Percentiles rank a stretch among this genome's conserved stretches.
phyloP scores from a whole-genome alignment of 2,329 filamentous ascomycete genomes.

The Microdochium nivale region DNA sequence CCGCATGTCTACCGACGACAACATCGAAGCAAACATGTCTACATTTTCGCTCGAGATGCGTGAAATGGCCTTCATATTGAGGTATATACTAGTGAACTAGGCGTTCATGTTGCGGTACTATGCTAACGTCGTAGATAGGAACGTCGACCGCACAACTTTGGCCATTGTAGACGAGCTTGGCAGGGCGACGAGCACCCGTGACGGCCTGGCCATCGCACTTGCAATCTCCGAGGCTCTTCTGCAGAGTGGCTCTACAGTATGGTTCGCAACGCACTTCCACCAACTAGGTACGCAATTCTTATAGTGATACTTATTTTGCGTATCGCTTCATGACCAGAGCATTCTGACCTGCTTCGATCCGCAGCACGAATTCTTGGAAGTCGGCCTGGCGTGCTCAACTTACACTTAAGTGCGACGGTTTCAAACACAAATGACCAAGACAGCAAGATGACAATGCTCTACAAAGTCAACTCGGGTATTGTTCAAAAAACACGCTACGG shows the following conservation, averaged over 20 bases:
- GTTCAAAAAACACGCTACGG: constrained; percentile 72
- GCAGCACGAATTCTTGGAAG: constrained; percentile 63
- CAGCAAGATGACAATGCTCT: constrained; percentile 70
- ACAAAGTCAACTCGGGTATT: constrained; percentile 67
- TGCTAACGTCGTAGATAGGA: constrained; percentile 29
- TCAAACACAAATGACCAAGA: constrained; percentile 48
- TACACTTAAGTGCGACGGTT: constrained; percentile 49
- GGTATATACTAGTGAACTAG: constrained; percentile 23
- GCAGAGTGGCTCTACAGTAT: constrained; percentile 69
- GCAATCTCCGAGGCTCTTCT: constrained; percentile 85
- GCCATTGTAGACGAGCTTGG: constrained; percentile 89
- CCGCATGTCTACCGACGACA: constrained; percentile 78
- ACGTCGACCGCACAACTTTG: constrained; percentile 68
- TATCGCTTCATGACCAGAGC: neutral
- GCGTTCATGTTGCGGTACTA: neutral
- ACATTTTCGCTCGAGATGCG: constrained; percentile 94
- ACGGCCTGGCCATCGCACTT: constrained; percentile 82
- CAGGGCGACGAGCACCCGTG: constrained; percentile 78
- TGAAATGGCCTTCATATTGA: constrained; percentile 87
- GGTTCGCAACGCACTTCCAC: constrained; percentile 90
- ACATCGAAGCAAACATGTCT: constrained; percentile 81
- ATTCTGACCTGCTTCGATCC: constrained; percentile 3
- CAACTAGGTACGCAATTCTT: constrained; percentile 49
- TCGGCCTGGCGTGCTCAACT: constrained; percentile 69
- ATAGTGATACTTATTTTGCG: neutral